Conservation (phyloP, 2,329 filamentous ascomycete genomes). For the Colletotrichum sp. region DNA sequence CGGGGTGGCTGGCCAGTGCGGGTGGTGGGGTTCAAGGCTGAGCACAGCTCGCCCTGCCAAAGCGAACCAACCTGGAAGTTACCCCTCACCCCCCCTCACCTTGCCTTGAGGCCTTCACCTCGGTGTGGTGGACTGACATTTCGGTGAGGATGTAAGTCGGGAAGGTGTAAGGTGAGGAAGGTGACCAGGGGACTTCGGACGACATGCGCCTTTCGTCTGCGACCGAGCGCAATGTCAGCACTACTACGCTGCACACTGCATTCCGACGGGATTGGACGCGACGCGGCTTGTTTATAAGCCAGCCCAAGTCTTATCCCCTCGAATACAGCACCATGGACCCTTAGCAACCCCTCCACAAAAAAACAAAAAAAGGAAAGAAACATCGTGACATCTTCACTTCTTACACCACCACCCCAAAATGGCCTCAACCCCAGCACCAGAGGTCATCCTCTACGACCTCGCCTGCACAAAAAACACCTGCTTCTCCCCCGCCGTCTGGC, state of each 20-base stretch:
- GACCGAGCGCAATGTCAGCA: not conserved
- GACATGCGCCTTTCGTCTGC: not conserved
- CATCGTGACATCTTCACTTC: not conserved
- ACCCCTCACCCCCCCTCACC: not conserved
- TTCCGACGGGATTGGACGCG: not conserved
- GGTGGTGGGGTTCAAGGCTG: conserved; percentile 21
- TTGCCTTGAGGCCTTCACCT: not conserved
- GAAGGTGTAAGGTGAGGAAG: not conserved
- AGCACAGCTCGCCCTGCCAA: not conserved
- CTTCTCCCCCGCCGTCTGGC: not conserved
- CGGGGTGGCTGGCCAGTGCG: conserved; percentile 20
- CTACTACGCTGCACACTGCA: not conserved
- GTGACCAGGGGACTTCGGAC: not conserved
- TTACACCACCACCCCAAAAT: accelerated
- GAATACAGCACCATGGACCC: not conserved
- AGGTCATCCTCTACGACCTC: not conserved
- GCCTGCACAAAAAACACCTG: not conserved
- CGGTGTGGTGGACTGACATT: not conserved
- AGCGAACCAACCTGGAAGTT: not conserved
- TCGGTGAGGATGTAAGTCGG: not conserved
- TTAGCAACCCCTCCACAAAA: not conserved
- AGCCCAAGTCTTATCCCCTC: not conserved
- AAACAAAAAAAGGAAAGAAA: not conserved
- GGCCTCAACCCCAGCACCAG: not conserved
- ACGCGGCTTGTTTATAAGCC: not conserved